Percentiles rank a stretch among this genome's conserved stretches.
phyloP scores from a whole-genome alignment of 352 stramenopile genomes.

The Globisporangium recalcitrans region DNA sequence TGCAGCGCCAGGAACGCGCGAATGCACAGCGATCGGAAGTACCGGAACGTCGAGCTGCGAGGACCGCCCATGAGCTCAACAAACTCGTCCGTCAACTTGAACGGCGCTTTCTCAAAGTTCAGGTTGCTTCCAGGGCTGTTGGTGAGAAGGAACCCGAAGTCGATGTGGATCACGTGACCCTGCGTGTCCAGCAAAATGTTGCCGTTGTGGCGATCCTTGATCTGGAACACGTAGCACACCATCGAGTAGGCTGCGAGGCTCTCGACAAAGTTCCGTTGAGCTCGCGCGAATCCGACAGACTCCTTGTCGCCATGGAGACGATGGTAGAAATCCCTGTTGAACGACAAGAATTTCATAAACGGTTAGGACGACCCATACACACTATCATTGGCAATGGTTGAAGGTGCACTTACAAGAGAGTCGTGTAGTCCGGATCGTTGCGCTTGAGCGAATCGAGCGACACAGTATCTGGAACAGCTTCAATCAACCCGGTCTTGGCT shows the following conservation, averaged over 20 bases:
- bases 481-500: slow-evolving; percentile 92
- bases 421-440: slow-evolving; percentile 74
- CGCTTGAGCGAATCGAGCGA: slow-evolving; percentile 97
- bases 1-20: slow-evolving; percentile 92
- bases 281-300: slow-evolving; percentile 69
- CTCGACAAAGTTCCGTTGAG: slow-evolving; percentile 85
- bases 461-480: slow-evolving; percentile 94
- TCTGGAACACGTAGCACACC: slow-evolving; percentile 96
- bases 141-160: slow-evolving; percentile 98
- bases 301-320: slow-evolving; percentile 87
- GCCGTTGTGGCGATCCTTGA: slow-evolving; percentile 99
- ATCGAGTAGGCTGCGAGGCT: slow-evolving; percentile 97
- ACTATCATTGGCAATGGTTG: neutral
- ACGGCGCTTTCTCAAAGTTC: slow-evolving; percentile 95
- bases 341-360: slow-evolving; percentile 31
- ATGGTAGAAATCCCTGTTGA: slow-evolving; percentile 85
- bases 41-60: slow-evolving; percentile 88
- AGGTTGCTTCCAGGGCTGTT: slow-evolving; percentile 94
- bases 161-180: slow-evolving; percentile 98
- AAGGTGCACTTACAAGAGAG: slow-evolving; percentile 81
- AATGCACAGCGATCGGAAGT: slow-evolving; percentile 95
- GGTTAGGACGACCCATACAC: slow-evolving; percentile 15
- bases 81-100: slow-evolving; percentile 97
- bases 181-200: slow-evolving; percentile 98
- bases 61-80: slow-evolving; percentile 94